Evolutionary conservation across 257 asterid species (phyloP).

Genomic region (Ilex aquifolium): DNA sequence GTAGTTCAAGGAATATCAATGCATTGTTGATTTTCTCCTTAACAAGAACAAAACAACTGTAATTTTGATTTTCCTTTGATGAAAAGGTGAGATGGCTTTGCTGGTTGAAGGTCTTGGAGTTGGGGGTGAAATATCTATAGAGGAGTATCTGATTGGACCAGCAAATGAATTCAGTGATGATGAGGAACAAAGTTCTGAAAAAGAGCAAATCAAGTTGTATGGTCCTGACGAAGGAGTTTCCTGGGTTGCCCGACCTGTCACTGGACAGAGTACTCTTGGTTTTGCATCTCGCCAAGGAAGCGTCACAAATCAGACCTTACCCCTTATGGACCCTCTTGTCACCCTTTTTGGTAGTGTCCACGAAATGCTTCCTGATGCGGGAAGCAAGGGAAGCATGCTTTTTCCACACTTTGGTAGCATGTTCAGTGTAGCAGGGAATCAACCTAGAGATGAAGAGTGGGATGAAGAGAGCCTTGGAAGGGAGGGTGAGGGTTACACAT

Average conservation of each 20-base stretch:
- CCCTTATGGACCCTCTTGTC: conserved; percentile 53
- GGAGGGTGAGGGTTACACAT: conserved; percentile 35
- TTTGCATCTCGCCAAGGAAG: conserved; percentile 41
- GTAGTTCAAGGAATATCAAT: too few relatives aligned
- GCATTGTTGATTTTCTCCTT: too few relatives aligned
- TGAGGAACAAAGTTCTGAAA: conserved; percentile 26
- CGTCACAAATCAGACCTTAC: conserved; percentile 22
- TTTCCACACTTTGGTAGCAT: conserved; percentile 55
- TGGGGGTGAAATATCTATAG: conserved; percentile 47
- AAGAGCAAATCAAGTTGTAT: conserved; percentile 38
- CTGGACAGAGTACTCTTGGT: conserved; percentile 27
- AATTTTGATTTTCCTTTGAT: conserved; percentile 2
- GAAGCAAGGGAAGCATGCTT: conserved; percentile 51
- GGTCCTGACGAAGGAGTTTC: conserved; percentile 41
- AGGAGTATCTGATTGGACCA: conserved; percentile 56
- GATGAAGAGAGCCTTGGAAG: conserved; percentile 36
- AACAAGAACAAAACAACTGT: too few relatives aligned
- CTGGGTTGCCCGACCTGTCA: conserved; percentile 49
- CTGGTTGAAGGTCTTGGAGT: conserved; percentile 66
- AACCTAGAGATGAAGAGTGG: conserved; percentile 43
- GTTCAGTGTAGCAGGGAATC: conserved; percentile 43
- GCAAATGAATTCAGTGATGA: conserved; percentile 33
- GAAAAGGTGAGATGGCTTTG: conserved; percentile 68
- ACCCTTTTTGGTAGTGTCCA: conserved; percentile 56
- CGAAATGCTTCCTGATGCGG: conserved; percentile 48